Evolutionary conservation across 805 yeast species (phyloP), one percentile per base, ranked within the genome.

Genomic region (Nakazawaea siamensis): DNA sequence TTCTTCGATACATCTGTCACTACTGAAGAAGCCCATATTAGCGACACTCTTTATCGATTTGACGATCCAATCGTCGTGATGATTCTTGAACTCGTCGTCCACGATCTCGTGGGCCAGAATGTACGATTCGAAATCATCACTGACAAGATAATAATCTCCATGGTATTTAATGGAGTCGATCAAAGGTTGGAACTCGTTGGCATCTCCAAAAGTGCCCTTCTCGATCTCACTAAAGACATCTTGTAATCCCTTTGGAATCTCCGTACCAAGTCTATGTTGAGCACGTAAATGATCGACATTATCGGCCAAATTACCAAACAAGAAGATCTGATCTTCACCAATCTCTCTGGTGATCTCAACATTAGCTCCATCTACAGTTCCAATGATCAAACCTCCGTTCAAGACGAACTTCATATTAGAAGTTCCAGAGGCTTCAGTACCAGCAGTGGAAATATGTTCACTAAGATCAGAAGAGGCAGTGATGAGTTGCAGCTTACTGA

Each of bases 341-440:
- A 88, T 74, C 61, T 88, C 96, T 48, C 95, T 74, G 15, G 95
- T 84, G 55, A 87, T 84, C 62, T 87, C 97, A 32, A 88, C 94
- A 52, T 88, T 87, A 43, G 97, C 97, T 53, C 97, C 97, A 54
- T 87, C 97, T 45, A 87, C 95, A 10, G 97, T 88, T 55, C 97
- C 97, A 44, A 87, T 79, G 47, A 87, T 83, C 44, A 87, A 70
- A 33, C 97, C 97, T 59, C 96, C 97, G 52, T 86, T 87, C 60
- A 87, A 66, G 17, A 86, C 95, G 55, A 87, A 87, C 63, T 87
- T 87, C 97, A 87, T 87, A 64, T 87, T 87, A 24, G 94, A 83
- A 23, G 97, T 87, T 53, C 97, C 97, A 1, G 94, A 81, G 16
- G 95, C 97, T 57, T 87, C 97, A 19, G 97, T 87, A 48, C 97